Evolutionary conservation across 768 basidiomycete genomes (phyloP).

Genomic region (Boletus sensibilis): DNA sequence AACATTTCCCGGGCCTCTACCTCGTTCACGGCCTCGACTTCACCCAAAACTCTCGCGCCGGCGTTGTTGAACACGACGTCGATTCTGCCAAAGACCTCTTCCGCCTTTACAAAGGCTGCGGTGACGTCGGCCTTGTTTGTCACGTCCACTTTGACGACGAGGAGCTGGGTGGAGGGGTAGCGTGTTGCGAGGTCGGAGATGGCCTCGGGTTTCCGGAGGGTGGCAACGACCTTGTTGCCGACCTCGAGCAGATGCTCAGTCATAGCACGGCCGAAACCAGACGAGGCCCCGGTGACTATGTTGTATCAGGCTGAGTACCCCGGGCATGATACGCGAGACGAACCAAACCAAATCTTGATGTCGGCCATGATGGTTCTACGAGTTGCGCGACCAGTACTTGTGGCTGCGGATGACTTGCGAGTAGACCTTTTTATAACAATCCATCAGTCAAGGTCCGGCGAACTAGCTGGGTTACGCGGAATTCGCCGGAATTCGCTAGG

Average conservation of each 20-base stretch:
- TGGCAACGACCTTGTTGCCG: background rate
- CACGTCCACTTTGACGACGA: background rate
- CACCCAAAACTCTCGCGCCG: background rate
- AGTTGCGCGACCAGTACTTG: background rate
- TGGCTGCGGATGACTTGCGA: background rate
- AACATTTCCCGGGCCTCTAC: background rate
- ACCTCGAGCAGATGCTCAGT: background rate
- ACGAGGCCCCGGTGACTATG: background rate
- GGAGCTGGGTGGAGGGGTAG: background rate
- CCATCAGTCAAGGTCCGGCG: background rate
- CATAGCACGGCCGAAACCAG: background rate
- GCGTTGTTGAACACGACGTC: background rate
- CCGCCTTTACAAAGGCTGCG: background rate
- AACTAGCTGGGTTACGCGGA: background rate
- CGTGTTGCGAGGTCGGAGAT: background rate
- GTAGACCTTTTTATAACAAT: background rate
- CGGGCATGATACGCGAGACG: no score
- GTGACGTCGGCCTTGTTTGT: background rate
- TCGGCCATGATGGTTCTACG: slow-evolving; percentile 6
- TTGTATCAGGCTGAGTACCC: background rate
- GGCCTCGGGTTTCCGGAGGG: background rate
- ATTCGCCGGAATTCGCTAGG: no score
- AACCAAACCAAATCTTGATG: background rate
- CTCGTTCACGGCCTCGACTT: background rate
- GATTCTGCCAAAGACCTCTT: no score